Conservation (phyloP, 139 green algal species). For the Pleodorina starrii region DNA sequence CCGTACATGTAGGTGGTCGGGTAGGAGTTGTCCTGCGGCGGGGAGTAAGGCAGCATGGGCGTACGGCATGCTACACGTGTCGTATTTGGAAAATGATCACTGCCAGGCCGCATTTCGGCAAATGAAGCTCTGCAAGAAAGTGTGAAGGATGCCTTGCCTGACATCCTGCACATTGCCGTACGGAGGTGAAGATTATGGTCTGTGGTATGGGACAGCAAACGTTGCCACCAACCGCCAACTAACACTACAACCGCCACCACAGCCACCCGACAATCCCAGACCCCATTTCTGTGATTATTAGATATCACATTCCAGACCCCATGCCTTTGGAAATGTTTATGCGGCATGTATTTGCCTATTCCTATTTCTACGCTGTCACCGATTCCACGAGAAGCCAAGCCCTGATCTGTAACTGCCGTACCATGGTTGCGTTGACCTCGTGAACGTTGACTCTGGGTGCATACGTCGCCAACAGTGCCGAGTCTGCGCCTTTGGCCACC, state of each 20-base stretch:
- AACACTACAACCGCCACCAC: not conserved
- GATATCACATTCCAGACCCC: not conserved
- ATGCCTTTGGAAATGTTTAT: not conserved
- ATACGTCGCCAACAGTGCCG: not conserved
- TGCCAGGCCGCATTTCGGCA: too few relatives aligned
- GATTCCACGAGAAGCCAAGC: not conserved
- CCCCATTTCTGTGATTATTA: not conserved
- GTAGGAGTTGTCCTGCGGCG: conserved; percentile 18
- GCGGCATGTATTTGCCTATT: not conserved
- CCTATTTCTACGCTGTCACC: not conserved
- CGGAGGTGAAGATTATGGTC: too few relatives aligned
- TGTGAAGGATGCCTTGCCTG: too few relatives aligned
- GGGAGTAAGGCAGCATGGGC: too few relatives aligned
- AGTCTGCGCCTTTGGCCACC: not conserved
- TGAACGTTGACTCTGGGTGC: not conserved
- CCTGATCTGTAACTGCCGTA: not conserved
- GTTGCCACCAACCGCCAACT: too few relatives aligned
- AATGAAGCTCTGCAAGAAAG: too few relatives aligned
- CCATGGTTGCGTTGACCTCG: not conserved
- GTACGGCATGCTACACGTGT: too few relatives aligned
- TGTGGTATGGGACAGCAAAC: too few relatives aligned
- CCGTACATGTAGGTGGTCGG: not conserved
- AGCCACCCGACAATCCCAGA: not conserved
- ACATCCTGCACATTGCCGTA: too few relatives aligned
- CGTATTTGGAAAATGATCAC: too few relatives aligned